Evolutionary conservation across 129 eudicot species (phyloP).

Genomic region (Ambrosia trifida): DNA sequence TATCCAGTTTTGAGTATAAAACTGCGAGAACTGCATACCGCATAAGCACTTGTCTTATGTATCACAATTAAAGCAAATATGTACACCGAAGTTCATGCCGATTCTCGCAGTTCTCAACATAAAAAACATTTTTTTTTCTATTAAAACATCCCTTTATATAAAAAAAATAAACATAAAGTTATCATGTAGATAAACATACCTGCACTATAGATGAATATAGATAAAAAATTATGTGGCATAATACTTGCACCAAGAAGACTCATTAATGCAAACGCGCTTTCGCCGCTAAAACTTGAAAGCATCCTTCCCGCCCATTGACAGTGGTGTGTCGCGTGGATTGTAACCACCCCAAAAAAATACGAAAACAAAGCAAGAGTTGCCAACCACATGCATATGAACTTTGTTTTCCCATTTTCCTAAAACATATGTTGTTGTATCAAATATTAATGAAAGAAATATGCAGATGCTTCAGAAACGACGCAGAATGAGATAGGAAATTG

Average conservation of each 20-base stretch:
- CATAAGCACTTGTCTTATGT: too few relatives aligned
- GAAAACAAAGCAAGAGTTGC: conserved; percentile 52
- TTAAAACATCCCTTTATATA: too few relatives aligned
- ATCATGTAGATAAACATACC: conserved; percentile 37
- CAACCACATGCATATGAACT: conserved; percentile 51
- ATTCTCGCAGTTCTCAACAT: too few relatives aligned
- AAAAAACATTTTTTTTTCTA: too few relatives aligned
- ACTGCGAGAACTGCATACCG: too few relatives aligned
- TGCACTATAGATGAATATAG: conserved; percentile 90
- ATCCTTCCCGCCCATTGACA: conserved; percentile 54
- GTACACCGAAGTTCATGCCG: too few relatives aligned
- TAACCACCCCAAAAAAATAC: conserved; percentile 61
- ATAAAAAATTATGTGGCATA: conserved; percentile 93
- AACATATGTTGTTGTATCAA: conserved; percentile 1
- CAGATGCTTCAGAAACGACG: background rate
- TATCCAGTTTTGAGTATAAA: too few relatives aligned
- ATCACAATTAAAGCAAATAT: too few relatives aligned
- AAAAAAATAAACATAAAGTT: too few relatives aligned
- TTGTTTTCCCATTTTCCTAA: conserved; percentile 69
- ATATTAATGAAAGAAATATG: background rate
- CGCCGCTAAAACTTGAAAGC: conserved; percentile 61
- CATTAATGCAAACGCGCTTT: conserved; percentile 74
- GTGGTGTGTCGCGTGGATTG: conserved; percentile 57
- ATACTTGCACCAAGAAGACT: conserved; percentile 89
- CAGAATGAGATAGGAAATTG: conserved; percentile 1